Percentiles rank a stretch among this genome's conserved stretches.
Evolutionary conservation across 2,329 filamentous ascomycete species (phyloP).

Genomic region (Cadophora sp.): DNA sequence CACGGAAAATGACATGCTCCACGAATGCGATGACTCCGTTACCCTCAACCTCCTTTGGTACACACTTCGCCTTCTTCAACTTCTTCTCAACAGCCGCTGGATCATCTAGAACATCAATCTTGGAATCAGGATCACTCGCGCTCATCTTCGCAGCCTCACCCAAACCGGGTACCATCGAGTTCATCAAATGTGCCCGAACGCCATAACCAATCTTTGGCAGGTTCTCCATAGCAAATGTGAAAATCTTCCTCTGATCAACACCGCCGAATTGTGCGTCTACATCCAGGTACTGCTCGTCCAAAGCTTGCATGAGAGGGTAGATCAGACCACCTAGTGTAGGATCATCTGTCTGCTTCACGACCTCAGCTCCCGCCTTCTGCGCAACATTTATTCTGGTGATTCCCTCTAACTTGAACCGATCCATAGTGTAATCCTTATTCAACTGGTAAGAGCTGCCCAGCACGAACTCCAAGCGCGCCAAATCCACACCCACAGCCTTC

Average conservation of each 20-base stretch:
- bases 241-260: slow-evolving; percentile 88
- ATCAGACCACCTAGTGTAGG: slow-evolving; percentile 76
- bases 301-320: slow-evolving; percentile 86
- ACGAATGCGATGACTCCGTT: slow-evolving; percentile 90
- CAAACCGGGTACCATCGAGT: slow-evolving; percentile 89
- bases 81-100: slow-evolving; percentile 80
- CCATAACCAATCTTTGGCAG: slow-evolving; percentile 86
- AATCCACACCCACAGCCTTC: slow-evolving; percentile 72
- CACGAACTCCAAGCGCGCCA: slow-evolving; percentile 82
- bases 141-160: slow-evolving; percentile 85
- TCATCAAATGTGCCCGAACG: slow-evolving; percentile 74
- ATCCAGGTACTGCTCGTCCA: slow-evolving; percentile 84
- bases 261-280: slow-evolving; percentile 91
- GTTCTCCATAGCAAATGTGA: slow-evolving; percentile 83
- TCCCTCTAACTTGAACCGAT: slow-evolving; percentile 75
- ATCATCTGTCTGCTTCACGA: slow-evolving; percentile 90
- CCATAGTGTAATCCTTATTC: slow-evolving; percentile 79
- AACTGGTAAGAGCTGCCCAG: slow-evolving; percentile 85
- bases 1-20: slow-evolving; percentile 85
- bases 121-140: slow-evolving; percentile 76
- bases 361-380: slow-evolving; percentile 88
- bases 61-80: slow-evolving; percentile 82
- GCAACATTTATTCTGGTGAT: slow-evolving; percentile 54
- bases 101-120: slow-evolving; percentile 90
- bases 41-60: slow-evolving; percentile 77